Conservation (phyloP, 140 eudicot genomes). For the Stevia rebaudiana region DNA sequence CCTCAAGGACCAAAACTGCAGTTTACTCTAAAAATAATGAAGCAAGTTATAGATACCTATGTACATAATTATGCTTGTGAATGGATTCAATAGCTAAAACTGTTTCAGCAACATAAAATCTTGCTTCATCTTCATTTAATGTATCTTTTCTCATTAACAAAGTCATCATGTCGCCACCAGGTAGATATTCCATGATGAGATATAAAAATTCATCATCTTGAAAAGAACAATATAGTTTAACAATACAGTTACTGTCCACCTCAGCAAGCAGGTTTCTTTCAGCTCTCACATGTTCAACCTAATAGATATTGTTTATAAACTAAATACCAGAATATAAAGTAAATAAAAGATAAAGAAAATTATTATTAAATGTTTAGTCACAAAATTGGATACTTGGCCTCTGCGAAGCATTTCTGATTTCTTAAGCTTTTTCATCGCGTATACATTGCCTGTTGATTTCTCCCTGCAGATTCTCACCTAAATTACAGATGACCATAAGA, state of each 20-base stretch:
- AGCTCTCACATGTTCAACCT: conserved; percentile 99
- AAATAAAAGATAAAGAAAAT: background rate
- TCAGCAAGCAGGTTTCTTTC: conserved; percentile 98
- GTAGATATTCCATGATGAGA: conserved; percentile 93
- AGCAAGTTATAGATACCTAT: conserved; percentile 47
- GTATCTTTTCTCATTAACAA: conserved; percentile 92
- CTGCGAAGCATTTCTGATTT: conserved; percentile 99
- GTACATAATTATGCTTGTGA: conserved; percentile 88
- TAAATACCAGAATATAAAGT: conserved; percentile 23
- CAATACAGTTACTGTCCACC: conserved; percentile 93
- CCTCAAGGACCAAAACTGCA: too few relatives aligned
- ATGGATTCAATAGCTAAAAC: conserved; percentile 94
- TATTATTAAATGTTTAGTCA: conserved; percentile 4
- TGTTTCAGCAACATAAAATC: conserved; percentile 93
- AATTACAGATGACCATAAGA: conserved; percentile 22
- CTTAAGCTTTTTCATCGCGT: conserved; percentile 96
- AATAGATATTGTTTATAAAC: conserved; percentile 22
- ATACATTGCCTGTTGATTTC: conserved; percentile 71
- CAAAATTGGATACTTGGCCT: conserved; percentile 62
- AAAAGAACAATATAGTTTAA: conserved; percentile 86
- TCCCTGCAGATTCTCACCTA: conserved; percentile 92
- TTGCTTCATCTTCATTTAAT: conserved; percentile 77
- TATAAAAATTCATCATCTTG: conserved; percentile 84
- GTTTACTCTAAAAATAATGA: background rate
- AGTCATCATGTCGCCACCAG: conserved; percentile 99